Evolutionary conservation across 495 filamentous ascomycete species (phyloP).

Genomic region (Usnea hakonensis): DNA sequence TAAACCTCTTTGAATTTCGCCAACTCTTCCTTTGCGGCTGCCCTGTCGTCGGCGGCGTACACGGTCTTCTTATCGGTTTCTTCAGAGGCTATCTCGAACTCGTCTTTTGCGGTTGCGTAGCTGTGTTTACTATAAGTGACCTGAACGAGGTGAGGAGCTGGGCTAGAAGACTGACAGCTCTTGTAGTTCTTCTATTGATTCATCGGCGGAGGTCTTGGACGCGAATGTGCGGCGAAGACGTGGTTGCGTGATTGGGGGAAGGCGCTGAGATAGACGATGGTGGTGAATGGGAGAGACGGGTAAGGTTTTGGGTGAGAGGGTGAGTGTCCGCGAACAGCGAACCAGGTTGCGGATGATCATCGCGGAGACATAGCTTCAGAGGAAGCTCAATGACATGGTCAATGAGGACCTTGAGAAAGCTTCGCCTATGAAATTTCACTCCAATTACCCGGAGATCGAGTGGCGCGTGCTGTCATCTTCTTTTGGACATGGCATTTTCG

Average conservation of each 20-base stretch:
- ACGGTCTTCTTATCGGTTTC: conserved; percentile 48
- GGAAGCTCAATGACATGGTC: neutral
- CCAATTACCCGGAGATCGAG: conserved; percentile 14
- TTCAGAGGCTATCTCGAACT: conserved; percentile 51
- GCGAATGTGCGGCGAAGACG: conserved; percentile 16
- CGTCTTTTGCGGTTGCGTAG: conserved; percentile 43
- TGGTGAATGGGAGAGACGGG: neutral
- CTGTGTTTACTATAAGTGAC: conserved; percentile 7
- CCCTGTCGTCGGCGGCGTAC: conserved; percentile 46
- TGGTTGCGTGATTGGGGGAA: neutral
- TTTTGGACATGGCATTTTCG: neutral
- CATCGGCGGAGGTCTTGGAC: conserved; percentile 31
- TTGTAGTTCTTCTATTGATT: conserved; percentile 37
- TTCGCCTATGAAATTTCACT: too few species aligned
- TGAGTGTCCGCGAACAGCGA: neutral
- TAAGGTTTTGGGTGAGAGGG: neutral
- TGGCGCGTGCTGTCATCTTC: neutral
- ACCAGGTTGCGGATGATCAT: conserved; percentile 13
- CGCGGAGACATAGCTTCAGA: neutral
- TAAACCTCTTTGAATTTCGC: conserved; percentile 42
- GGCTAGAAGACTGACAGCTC: conserved; percentile 30
- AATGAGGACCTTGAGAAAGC: neutral
- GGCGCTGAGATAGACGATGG: neutral
- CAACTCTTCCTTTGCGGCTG: conserved; percentile 45
- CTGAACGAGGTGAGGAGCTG: neutral